Conservation (phyloP, 2,329 filamentous ascomycete genomes). For the Rutstroemia sp. region DNA sequence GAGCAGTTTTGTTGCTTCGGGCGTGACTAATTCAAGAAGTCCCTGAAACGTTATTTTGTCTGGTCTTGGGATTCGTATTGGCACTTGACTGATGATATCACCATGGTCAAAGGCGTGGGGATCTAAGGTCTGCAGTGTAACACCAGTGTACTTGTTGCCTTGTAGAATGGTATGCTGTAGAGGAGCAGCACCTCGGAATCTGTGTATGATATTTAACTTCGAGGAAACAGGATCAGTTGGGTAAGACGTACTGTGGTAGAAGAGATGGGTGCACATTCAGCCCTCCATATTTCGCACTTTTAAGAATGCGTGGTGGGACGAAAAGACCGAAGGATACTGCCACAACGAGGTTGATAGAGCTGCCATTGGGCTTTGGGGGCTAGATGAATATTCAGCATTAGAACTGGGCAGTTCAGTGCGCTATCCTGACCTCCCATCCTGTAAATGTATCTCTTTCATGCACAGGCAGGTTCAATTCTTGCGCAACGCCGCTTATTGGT, state of each 20-base stretch:
- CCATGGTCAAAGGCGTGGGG: constrained; percentile 71
- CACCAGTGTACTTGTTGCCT: constrained; percentile 54
- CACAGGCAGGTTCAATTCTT: constrained; percentile 55
- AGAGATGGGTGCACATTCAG: constrained; percentile 91
- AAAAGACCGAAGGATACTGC: constrained; percentile 94
- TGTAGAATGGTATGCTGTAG: constrained; percentile 76
- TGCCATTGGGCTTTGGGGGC: constrained; percentile 42
- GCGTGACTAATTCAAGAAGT: constrained; percentile 50
- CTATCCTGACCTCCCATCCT: constrained; percentile 59
- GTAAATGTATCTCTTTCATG: constrained; percentile 78
- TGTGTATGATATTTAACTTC: constrained; percentile 27
- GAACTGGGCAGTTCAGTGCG: not conserved
- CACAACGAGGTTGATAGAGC: constrained; percentile 66
- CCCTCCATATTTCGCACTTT: constrained; percentile 68
- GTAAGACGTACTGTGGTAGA: constrained; percentile 61
- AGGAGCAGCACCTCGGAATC: constrained; percentile 78
- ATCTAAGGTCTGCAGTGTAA: constrained; percentile 84
- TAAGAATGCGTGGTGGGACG: constrained; percentile 70
- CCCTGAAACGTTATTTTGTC: constrained; percentile 38
- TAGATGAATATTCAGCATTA: constrained; percentile 25
- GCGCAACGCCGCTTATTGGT: constrained; percentile 62
- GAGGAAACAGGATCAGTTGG: not conserved
- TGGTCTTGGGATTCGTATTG: constrained; percentile 42
- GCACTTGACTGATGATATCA: constrained; percentile 63
- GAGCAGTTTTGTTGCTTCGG: constrained; percentile 64